A percentile compares a stretch with the other conserved stretches of the same genome.
Conservation (phyloP, 1,284 basidiomycete species). For the Anthracocystis walkeri region DNA sequence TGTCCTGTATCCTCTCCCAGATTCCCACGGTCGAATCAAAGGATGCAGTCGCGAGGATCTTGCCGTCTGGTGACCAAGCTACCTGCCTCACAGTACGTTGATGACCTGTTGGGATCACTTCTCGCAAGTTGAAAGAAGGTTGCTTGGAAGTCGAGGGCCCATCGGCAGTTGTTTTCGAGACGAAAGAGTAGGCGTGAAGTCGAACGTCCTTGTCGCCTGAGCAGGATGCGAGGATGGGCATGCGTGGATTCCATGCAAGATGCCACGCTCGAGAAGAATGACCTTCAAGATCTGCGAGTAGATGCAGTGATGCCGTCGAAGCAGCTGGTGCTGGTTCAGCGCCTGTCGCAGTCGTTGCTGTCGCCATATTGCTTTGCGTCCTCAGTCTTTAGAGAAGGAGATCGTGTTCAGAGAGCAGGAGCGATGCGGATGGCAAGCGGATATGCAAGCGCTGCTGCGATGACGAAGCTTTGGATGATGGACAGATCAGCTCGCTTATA, state of each 20-base stretch:
- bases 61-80: slow-evolving; percentile 90
- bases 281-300: slow-evolving; percentile 43
- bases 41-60: slow-evolving; percentile 89
- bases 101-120: slow-evolving; percentile 78
- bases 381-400: too few relatives aligned
- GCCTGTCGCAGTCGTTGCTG: slow-evolving; percentile 12
- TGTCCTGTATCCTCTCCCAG: slow-evolving; percentile 77
- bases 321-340: slow-evolving; percentile 5
- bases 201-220: slow-evolving; percentile 93
- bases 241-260: slow-evolving; percentile 88
- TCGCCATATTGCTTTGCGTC: neutral
- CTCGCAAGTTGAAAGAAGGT: slow-evolving; percentile 58
- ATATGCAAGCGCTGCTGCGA: too few relatives aligned
- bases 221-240: slow-evolving; percentile 87
- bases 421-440: too few relatives aligned
- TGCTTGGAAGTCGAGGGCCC: slow-evolving; percentile 52
- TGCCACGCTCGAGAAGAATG: slow-evolving; percentile 76
- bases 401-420: neutral
- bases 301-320: slow-evolving; percentile 27
- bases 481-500: too few relatives aligned
- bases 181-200: slow-evolving; percentile 78
- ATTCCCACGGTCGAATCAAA: slow-evolving; percentile 94
- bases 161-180: slow-evolving; percentile 31
- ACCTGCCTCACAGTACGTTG: slow-evolving; percentile 88
- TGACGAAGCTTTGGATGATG: too few relatives aligned